Conservation (phyloP, 2,329 filamentous ascomycete genomes). For the Coniochaeta sp. region DNA sequence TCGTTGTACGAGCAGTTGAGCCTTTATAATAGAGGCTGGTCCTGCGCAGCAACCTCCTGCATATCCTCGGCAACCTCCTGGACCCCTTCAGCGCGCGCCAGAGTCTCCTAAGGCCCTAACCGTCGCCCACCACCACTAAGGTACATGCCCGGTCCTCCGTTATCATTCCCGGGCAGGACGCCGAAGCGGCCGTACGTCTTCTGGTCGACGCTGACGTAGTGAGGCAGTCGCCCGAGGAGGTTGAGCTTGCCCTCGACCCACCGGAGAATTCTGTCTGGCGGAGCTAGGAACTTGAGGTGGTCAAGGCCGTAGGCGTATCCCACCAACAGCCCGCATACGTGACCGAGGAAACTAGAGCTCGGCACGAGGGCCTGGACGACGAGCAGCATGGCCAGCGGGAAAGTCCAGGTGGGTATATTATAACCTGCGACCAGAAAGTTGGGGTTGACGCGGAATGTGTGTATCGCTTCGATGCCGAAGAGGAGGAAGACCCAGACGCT, state of each 20-base stretch:
- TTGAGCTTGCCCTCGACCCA: constrained; percentile 88
- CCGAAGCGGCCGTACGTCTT: constrained; percentile 93
- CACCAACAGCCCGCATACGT: constrained; percentile 73
- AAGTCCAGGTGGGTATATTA: constrained; percentile 86
- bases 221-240: constrained; percentile 72
- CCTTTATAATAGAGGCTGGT: neutral
- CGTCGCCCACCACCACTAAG: constrained; percentile 55
- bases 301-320: constrained; percentile 89
- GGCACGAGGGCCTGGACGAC: constrained; percentile 72
- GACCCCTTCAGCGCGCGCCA: neutral
- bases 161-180: constrained; percentile 59
- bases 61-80: neutral
- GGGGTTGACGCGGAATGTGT: constrained; percentile 76
- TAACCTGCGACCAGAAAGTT: constrained; percentile 56
- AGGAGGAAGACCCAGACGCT: constrained; percentile 93
- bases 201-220: constrained; percentile 91
- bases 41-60: neutral
- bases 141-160: constrained; percentile 48
- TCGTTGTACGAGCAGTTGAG: neutral
- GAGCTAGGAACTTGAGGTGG: constrained; percentile 82
- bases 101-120: constrained; percentile 51
- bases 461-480: constrained; percentile 75
- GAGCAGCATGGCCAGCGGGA: constrained; percentile 70
- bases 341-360: constrained; percentile 76
- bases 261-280: constrained; percentile 78